These are phyloP conservation scores for Porphyrellus cyaneotinctus DNA, from an alignment of 768 basidiomycete genomes.

Conservation along the genomic window DNA sequence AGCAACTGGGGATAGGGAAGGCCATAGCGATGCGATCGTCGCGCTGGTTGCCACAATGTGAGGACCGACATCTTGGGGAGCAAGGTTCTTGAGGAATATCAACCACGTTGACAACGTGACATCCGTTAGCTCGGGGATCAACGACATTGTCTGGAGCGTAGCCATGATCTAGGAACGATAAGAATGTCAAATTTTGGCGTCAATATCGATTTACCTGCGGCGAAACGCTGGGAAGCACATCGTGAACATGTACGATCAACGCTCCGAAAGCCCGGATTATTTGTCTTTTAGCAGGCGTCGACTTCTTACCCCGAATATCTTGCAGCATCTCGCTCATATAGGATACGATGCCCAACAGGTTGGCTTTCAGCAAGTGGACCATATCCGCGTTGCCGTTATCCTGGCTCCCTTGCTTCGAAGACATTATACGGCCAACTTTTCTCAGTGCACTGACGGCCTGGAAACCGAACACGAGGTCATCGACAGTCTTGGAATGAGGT, in stretches of 20 bases:
- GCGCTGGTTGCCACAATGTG: constrained; percentile 87
- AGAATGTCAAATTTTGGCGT: constrained; percentile 5
- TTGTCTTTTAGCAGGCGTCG: constrained; percentile 62
- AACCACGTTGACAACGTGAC: constrained; percentile 80
- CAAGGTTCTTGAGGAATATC: constrained; percentile 66
- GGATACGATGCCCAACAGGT: constrained; percentile 83
- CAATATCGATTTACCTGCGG: constrained; percentile 64
- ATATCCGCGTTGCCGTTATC: constrained; percentile 37
- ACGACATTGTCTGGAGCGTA: constrained; percentile 86
- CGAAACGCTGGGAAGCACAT: constrained; percentile 68
- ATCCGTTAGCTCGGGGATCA: constrained; percentile 67
- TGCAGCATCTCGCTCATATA: constrained; percentile 83
- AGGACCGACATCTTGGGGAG: constrained; percentile 68
- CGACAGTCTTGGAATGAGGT: constrained; percentile 26
- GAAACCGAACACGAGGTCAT: constrained; percentile 33
- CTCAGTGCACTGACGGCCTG: constrained; percentile 46
- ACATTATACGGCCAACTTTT: constrained; percentile 38
- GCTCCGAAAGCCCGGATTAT: constrained; percentile 77
- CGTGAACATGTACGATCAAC: constrained; percentile 66
- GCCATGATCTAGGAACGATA: constrained; percentile 76
- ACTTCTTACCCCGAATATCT: constrained; percentile 76
- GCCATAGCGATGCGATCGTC: constrained; percentile 77
- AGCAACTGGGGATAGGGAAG: constrained; percentile 49
- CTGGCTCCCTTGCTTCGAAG: constrained; percentile 24
- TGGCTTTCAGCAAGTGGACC: constrained; percentile 59